Percentiles rank a stretch among this genome's conserved stretches.
Evolutionary conservation across 2,329 filamentous ascomycete species (phyloP).

Genomic region (Xylariaceae sp.): DNA sequence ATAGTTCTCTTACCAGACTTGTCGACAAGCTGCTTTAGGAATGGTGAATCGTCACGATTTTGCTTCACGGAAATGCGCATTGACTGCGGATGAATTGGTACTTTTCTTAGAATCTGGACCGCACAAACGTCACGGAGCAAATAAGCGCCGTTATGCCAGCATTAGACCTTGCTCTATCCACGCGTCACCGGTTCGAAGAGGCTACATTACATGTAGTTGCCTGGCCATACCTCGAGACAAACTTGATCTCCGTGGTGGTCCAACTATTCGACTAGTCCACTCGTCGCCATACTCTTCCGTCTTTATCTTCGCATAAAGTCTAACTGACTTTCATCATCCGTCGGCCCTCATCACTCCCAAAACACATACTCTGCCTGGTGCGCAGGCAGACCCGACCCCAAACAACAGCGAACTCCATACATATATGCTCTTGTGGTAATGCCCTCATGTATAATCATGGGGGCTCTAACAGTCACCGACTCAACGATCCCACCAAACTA

Average conservation of each 20-base stretch:
- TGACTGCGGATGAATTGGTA: not conserved
- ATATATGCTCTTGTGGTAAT: conserved; percentile 10
- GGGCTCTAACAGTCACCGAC: conserved; percentile 1
- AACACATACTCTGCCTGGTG: conserved; percentile 7
- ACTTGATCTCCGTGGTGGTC: not conserved
- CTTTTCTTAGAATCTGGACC: not conserved
- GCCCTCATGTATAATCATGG: conserved; percentile 1
- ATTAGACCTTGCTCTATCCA: not conserved
- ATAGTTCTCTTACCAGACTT: not conserved
- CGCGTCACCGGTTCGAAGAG: not conserved
- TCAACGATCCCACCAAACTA: not conserved
- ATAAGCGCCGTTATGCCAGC: not conserved
- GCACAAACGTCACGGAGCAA: not conserved
- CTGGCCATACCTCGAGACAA: not conserved
- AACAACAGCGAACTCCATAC: conserved; percentile 12
- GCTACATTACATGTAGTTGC: conserved; percentile 7
- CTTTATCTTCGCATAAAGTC: conserved; percentile 4
- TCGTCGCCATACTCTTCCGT: not conserved
- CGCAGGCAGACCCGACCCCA: conserved; percentile 1
- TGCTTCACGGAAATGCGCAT: not conserved
- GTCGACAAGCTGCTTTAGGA: not conserved
- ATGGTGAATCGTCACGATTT: not conserved
- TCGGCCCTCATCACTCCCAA: conserved; percentile 8
- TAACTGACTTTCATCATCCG: conserved; percentile 1
- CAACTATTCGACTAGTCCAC: not conserved